These are phyloP conservation scores for Diaporthe citriasiana DNA, from an alignment of 2,329 filamentous ascomycete species.

Conservation along the genomic window DNA sequence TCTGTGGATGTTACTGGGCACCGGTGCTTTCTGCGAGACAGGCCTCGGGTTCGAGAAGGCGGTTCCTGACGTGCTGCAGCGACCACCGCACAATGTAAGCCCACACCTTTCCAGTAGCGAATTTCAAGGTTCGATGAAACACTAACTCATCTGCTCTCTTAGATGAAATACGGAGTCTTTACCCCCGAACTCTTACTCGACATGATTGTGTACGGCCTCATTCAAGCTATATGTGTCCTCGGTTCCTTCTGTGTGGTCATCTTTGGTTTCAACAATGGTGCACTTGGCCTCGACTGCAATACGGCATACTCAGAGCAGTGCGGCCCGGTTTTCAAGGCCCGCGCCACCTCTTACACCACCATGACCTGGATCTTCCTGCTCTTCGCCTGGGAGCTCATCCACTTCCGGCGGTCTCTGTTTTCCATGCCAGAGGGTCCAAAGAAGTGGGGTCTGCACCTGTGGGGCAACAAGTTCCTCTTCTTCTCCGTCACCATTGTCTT, in stretches of 20 bases:
- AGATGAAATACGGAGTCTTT: not conserved
- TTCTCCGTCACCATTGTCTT: not conserved
- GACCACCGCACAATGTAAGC: constrained; percentile 60
- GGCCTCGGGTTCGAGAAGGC: constrained; percentile 76
- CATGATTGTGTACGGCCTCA: not conserved
- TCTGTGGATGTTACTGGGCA: constrained; percentile 80
- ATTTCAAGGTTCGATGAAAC: too few species aligned
- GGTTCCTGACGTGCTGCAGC: constrained; percentile 71
- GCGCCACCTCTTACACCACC: not conserved
- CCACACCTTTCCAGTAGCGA: not conserved
- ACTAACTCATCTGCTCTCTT: not conserved
- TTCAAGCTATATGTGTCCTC: not conserved
- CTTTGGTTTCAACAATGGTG: constrained; percentile 59
- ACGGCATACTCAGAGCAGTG: not conserved
- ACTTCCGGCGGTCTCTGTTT: not conserved
- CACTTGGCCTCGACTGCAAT: constrained; percentile 56
- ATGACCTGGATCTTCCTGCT: constrained; percentile 8
- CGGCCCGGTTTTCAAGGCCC: not conserved
- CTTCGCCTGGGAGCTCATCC: not conserved
- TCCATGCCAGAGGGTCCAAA: not conserved
- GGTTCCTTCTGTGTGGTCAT: not conserved
- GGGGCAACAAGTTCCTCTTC: not conserved
- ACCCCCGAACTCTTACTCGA: not conserved
- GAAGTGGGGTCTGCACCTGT: not conserved
- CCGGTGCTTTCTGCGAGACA: constrained; percentile 76